Percentiles rank a stretch among this genome's conserved stretches.
Conservation (phyloP, 139 green algal genomes). For the Pycnococcus provasolii region DNA sequence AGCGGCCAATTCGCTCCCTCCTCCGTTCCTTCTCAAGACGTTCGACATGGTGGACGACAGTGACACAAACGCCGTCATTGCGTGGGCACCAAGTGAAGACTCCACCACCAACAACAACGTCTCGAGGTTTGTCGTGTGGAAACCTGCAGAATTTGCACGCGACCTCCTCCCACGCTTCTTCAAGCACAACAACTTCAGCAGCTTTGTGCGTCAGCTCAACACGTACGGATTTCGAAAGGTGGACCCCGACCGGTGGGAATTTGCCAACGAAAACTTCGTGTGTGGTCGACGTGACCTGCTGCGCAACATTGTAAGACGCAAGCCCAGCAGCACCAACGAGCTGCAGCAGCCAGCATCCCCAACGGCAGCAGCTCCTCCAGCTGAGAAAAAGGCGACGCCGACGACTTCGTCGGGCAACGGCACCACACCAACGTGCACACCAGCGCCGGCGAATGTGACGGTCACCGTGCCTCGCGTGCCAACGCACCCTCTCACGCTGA, state of each 20-base stretch:
- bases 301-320: conserved; percentile 29
- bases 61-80: conserved; percentile 61
- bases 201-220: conserved; percentile 93
- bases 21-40: conserved; percentile 37
- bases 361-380: too few species aligned
- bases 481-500: too few species aligned
- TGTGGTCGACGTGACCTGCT: conserved; percentile 27
- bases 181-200: conserved; percentile 97
- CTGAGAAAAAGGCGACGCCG: too few species aligned
- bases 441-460: too few species aligned
- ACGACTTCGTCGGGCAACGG: too few species aligned
- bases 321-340: conserved; percentile 3
- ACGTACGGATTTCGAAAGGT: conserved; percentile 96
- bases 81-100: conserved; percentile 55
- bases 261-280: conserved; percentile 84
- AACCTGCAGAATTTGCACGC: conserved; percentile 74
- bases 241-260: conserved; percentile 93
- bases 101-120: conserved; percentile 42
- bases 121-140: conserved; percentile 71
- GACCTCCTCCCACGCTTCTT: conserved; percentile 85
- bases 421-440: too few species aligned
- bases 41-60: conserved; percentile 88
- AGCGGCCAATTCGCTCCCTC: too few species aligned
- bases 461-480: too few species aligned
- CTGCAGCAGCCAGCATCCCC: too few species aligned